phyloP scores from a whole-genome alignment of 192 early-diverging fungal species.

The Coemansia sp. region DNA sequence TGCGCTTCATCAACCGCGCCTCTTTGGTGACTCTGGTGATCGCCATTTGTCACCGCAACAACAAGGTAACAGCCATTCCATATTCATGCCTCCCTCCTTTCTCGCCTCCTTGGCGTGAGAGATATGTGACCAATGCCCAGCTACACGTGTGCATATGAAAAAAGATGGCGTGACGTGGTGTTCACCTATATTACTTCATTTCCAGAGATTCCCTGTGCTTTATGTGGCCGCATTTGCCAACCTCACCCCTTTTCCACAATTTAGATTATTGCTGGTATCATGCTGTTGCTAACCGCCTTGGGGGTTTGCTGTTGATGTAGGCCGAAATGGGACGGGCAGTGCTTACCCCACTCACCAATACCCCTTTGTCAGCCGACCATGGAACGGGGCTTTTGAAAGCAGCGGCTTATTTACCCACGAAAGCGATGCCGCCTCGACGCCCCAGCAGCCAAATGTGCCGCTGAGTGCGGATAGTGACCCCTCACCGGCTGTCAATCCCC shows the following conservation, averaged over 20 bases:
- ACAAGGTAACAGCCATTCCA: conserved; percentile 11
- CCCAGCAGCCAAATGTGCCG: neutral
- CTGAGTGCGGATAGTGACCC: neutral
- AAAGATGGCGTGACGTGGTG: neutral
- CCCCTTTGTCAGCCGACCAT: conserved; percentile 39
- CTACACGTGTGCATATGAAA: neutral
- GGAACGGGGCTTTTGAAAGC: conserved; percentile 45
- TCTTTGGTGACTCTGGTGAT: conserved; percentile 27
- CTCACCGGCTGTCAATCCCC: neutral
- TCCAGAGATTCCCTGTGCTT: neutral
- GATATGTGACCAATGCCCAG: neutral
- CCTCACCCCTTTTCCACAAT: neutral
- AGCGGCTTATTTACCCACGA: conserved; percentile 34
- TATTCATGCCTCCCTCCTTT: neutral
- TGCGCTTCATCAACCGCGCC: conserved; percentile 18
- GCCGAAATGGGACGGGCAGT: conserved; percentile 37
- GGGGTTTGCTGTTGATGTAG: conserved; percentile 4
- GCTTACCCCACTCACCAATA: conserved; percentile 44
- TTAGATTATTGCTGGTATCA: neutral
- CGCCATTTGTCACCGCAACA: conserved; percentile 15
- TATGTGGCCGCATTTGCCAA: conserved; percentile 16
- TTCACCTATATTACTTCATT: neutral
- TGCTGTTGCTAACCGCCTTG: neutral
- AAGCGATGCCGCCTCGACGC: conserved; percentile 1
- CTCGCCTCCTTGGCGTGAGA: neutral